Evolutionary conservation across 768 basidiomycete species (phyloP), one percentile per base, ranked within the genome.

Genomic region (Tubosaeta sp.): DNA sequence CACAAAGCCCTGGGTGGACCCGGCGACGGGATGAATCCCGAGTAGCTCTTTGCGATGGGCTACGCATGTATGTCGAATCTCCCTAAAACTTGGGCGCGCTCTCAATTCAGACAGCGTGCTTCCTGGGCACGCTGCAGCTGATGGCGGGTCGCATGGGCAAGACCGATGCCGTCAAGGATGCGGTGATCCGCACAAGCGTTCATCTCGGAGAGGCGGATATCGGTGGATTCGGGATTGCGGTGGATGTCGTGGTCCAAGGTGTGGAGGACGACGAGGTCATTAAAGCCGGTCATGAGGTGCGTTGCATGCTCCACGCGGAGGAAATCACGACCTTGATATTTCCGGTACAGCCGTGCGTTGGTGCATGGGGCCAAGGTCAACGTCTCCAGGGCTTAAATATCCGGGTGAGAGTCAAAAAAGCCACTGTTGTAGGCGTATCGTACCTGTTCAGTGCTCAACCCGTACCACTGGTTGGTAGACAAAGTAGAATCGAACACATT

Each of bases 11-110:
- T 85, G 38, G 82, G 83, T n/a, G 84, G 84, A 16, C 67, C 68
- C 6, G 83, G 83, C n/a, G 70, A 81, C 21, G 84, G 83, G 13
- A 69, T 79, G 52, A 86, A 85, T 59, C 84, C 84, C 0, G 84
- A 86, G 55, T 82, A 86, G 58, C 71, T 85, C 34, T 85, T 86
- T 53, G 84, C 84, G 11, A 79, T 82, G 79, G 84, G 84, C 5
- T 84, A 85, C 55, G 76, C 84, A 21, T 76, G 83, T 84, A 58
- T 45, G 80, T 45, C n/a, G 14, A 18, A 14, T 18, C 29, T 11
- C 12, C 14, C 11, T n/a, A n/a, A n/a, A 10, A 14, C 14, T 18
- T 43, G 13, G 5, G 35, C 49, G n/a, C 29, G 49, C 31, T 46
- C 22, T 43, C 14, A 36, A 31, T 16, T 25, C 18, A n/a, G n/a